phyloP scores from a whole-genome alignment of 1,284 basidiomycete genomes.

The Tilletiaria anomala region DNA sequence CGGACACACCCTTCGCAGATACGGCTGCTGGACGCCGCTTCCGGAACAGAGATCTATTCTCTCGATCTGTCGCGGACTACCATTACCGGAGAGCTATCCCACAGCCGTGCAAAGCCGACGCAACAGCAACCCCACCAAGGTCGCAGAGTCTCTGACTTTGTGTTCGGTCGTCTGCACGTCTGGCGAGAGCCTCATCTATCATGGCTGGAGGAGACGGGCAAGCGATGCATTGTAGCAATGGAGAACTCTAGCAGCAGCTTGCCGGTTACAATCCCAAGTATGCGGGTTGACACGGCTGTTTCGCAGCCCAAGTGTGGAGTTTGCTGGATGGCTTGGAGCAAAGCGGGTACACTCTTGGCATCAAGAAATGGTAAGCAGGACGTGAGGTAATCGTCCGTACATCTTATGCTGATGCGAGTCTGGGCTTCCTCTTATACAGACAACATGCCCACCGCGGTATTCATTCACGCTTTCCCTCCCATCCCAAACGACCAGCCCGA shows the following conservation, averaged over 20 bases:
- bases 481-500: too few relatives aligned
- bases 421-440: too few relatives aligned
- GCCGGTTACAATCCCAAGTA: not conserved
- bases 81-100: not conserved
- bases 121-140: not conserved
- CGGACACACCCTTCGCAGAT: not conserved
- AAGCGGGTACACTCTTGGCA: not conserved
- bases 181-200: not conserved
- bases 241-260: too few relatives aligned
- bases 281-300: not conserved
- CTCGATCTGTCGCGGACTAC: not conserved
- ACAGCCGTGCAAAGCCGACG: not conserved
- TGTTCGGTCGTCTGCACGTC: not conserved
- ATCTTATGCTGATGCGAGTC: too few relatives aligned
- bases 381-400: too few relatives aligned
- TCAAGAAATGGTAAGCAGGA: not conserved
- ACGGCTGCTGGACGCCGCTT: not conserved
- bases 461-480: too few relatives aligned
- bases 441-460: too few relatives aligned
- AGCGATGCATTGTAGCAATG: not conserved
- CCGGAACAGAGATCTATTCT: not conserved
- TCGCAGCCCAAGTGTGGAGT: not conserved
- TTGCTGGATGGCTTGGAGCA: not conserved
- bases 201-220: not conserved
- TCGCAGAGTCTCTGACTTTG: not conserved